Base-by-base conservation (phyloP, 148 eudicot genomes). In the Polygonum aviculare region DNA sequence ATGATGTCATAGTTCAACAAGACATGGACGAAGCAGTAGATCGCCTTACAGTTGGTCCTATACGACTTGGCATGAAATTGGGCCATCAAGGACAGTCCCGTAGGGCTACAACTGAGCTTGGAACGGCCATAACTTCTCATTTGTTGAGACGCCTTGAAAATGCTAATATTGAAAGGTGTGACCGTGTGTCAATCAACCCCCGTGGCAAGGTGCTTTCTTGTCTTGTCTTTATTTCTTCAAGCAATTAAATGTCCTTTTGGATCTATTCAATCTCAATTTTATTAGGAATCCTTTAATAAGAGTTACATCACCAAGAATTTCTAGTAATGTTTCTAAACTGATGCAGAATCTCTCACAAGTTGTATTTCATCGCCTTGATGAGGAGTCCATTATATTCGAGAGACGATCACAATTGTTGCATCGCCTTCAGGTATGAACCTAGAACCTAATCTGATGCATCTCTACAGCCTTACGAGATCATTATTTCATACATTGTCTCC, bases 21-120 rank as follows among this genome's bases (percentile, higher is more conserved):
- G 97, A 94, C 79, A 81, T 94, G 80, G 94, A 91, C 85, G 97
- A 94, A 81, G 98, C 98, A 36, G 97, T 94, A 60, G 98, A 87
- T 81, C 88, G 98, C 59, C 93, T 91, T 18, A 91, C 95, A 45
- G 84, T 94, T 55, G 98, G 98, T 62, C 98, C 98, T 36, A 87
- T 82, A 79, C 90, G 89, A 77, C 88, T 86, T 50, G 97, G 93
- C 40, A 76, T 90, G 45, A 86, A 88, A 78, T 81, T 94, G 82
- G 91, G 95, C 75, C 85, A 88, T 82, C 97, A 88, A 81, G 98
- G 94, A 36, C 94, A 90, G 79, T 83, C 86, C 72, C 97, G 97
- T 21, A 86, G 94, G 85, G 98, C 98, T 79, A 87, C 91, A 69
- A 83, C 90, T 19, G 91, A 91, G 84, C 87, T 91, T 72, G 98